Percentiles rank a stretch among this genome's conserved stretches.
phyloP scores from a whole-genome alignment of 768 basidiomycete species.

The Collybiopsis confluens region DNA sequence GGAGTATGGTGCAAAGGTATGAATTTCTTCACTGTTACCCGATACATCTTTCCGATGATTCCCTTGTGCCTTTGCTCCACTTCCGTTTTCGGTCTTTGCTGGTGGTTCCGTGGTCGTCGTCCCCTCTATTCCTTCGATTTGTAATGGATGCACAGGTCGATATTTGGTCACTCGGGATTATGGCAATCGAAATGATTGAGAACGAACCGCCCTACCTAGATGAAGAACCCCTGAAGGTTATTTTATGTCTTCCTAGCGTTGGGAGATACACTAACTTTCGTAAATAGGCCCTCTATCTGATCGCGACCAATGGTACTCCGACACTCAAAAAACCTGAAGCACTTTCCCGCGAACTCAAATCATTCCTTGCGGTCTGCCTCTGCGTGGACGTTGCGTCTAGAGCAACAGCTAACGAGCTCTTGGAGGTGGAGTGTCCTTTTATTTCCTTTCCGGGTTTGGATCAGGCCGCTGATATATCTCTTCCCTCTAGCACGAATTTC shows the following conservation, averaged over 20 bases:
- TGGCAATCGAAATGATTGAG: constrained; percentile 99
- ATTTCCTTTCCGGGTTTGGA: not conserved
- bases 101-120: no score
- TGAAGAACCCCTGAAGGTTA: constrained; percentile 81
- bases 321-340: constrained; percentile 95
- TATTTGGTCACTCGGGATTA: constrained; percentile 95
- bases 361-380: constrained; percentile 94
- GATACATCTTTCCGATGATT: no score
- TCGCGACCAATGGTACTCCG: constrained; percentile 97
- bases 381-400: constrained; percentile 95
- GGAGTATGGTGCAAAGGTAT: constrained; percentile 93
- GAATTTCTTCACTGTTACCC: no score
- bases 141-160: constrained; percentile 30
- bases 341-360: constrained; percentile 88
- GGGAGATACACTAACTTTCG: not conserved
- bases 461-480: constrained; percentile 9
- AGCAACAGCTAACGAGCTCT: constrained; percentile 82
- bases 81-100: no score
- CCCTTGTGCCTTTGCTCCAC: no score
- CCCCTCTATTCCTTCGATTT: not conserved
- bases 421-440: constrained; percentile 55
- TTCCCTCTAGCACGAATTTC: constrained; percentile 80
- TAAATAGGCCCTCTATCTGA: constrained; percentile 72
- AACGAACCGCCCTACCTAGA: constrained; percentile 95
- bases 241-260: constrained; percentile 31